Evolutionary conservation across 177 flowering plant genomes (phyloP).

Genomic region (Vitis hybrid): DNA sequence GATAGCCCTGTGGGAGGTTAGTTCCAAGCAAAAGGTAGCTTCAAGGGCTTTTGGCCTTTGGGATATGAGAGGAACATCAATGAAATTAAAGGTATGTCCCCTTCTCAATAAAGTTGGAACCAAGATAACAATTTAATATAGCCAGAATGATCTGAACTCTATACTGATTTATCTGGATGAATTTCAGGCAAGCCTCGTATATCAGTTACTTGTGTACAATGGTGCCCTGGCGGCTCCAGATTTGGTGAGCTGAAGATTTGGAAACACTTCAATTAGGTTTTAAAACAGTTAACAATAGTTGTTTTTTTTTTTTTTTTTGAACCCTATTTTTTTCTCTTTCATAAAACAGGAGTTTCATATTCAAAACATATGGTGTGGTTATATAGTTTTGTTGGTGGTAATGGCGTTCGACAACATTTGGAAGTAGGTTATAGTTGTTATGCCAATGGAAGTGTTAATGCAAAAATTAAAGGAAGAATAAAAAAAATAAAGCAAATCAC

Average conservation of each 20-base stretch:
- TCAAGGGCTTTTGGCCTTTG: neutral
- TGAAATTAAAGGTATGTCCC: neutral
- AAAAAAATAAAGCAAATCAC: no score
- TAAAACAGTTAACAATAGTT: neutral
- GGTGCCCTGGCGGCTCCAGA: conserved; percentile 5
- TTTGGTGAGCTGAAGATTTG: conserved; percentile 5
- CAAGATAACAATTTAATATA: neutral
- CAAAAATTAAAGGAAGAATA: no score
- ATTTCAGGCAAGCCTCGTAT: neutral
- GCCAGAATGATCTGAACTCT: neutral
- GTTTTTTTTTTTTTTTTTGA: no score
- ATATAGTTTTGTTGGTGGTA: conserved; percentile 6
- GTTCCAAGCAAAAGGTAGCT: neutral
- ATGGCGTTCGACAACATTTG: neutral
- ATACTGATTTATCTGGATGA: neutral
- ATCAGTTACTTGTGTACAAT: conserved; percentile 3
- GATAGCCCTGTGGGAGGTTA: neutral
- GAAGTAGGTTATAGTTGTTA: neutral
- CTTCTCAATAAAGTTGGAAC: neutral
- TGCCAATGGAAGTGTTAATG: no score
- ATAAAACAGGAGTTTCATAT: conserved; percentile 4
- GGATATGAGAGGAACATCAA: neutral
- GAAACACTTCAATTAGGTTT: neutral
- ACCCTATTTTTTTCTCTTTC: neutral
- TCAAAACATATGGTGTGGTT: conserved; percentile 7